Conservation (phyloP, 176 grass and related monocot genomes). For the Zoysia japonica region DNA sequence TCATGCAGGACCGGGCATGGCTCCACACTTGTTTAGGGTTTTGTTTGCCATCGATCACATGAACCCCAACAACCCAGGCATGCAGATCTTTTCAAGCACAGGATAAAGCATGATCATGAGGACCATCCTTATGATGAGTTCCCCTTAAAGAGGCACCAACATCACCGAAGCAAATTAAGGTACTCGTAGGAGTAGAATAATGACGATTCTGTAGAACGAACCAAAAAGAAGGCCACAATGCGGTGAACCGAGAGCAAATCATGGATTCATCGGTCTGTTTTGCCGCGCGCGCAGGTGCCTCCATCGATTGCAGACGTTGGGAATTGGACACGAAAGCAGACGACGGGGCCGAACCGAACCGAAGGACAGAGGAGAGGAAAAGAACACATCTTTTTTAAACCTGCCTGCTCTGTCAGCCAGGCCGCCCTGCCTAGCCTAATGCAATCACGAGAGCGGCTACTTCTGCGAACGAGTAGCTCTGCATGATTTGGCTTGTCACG, state of each 20-base stretch:
- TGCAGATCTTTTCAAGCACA: conserved; percentile 52
- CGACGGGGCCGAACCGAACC: not conserved
- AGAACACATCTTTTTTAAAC: not conserved
- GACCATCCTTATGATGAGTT: conserved; percentile 53
- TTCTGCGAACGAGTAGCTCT: not conserved
- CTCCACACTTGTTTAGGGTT: conserved; percentile 34
- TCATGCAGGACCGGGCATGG: not conserved
- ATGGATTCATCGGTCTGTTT: conserved; percentile 24
- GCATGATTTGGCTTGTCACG: conserved; percentile 65
- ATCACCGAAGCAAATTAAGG: conserved; percentile 38
- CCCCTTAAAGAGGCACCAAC: conserved; percentile 49
- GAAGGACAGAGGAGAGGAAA: not conserved
- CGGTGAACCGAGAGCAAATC: conserved; percentile 43
- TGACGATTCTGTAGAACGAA: conserved; percentile 41
- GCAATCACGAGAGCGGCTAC: conserved; percentile 52
- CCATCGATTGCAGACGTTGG: conserved; percentile 54
- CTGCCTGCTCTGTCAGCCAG: conserved; percentile 38
- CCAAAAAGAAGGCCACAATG: conserved; percentile 50
- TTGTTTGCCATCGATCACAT: conserved; percentile 43
- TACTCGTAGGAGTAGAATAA: not conserved
- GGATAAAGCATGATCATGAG: conserved; percentile 50
- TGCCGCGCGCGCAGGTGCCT: conserved; percentile 15
- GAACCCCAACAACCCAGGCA: conserved; percentile 79
- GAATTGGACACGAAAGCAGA: conserved; percentile 40
- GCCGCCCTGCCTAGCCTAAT: conserved; percentile 49